Percentiles rank a stretch among this genome's conserved stretches.
These are phyloP conservation scores for Astrothelium subdiscretum DNA, from an alignment of 495 filamentous ascomycete genomes.

Conservation along the genomic window DNA sequence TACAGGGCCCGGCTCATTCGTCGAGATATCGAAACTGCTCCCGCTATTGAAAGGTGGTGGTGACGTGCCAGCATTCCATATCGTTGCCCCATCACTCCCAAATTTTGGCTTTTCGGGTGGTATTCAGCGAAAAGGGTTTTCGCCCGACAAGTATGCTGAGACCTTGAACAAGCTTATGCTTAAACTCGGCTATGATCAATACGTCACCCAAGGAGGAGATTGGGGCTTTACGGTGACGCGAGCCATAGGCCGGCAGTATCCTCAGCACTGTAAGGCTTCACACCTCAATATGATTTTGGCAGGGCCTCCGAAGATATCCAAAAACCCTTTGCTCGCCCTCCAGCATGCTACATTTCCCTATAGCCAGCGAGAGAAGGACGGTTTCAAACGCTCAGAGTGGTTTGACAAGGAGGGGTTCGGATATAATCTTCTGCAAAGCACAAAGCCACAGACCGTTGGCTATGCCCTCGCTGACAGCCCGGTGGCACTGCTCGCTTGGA, in stretches of 20 bases:
- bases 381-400: conserved; percentile 34
- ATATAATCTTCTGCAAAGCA: conserved; percentile 37
- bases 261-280: conserved; percentile 31
- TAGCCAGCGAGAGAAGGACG: conserved; percentile 11
- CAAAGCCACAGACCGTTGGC: conserved; percentile 39
- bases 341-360: conserved; percentile 26
- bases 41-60: conserved; percentile 8
- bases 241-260: conserved; percentile 31
- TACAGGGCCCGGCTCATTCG: conserved; percentile 9
- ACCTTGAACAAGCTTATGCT: conserved; percentile 35
- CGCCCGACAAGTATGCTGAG: conserved; percentile 34
- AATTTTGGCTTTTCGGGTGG: conserved; percentile 16
- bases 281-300: conserved; percentile 32
- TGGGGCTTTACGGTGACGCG: conserved; percentile 38
- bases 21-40: conserved; percentile 10
- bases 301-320: conserved; percentile 10
- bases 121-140: conserved; percentile 28
- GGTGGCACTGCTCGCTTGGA: conserved; percentile 42
- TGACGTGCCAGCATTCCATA: conserved; percentile 12
- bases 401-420: conserved; percentile 33
- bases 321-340: conserved; percentile 26
- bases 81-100: conserved; percentile 15
- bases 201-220: conserved; percentile 41
- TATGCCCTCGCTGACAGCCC: conserved; percentile 42
- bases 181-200: conserved; percentile 34